Evolutionary conservation across 2,329 filamentous ascomycete species (phyloP), one percentile per base, ranked within the genome.

Genomic region (Pestalotiopsis sp.): DNA sequence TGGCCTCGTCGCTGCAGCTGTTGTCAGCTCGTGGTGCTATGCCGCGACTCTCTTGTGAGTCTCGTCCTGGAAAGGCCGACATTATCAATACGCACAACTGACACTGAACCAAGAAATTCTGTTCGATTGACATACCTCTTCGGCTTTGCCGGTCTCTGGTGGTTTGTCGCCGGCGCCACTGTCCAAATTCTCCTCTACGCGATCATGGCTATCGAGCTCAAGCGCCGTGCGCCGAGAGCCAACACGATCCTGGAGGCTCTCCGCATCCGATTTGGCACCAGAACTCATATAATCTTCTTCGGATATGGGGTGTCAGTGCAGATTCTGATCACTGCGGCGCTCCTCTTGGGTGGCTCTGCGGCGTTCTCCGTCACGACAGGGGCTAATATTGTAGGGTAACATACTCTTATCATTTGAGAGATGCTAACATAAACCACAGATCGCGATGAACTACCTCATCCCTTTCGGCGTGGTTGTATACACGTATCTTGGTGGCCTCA

Each of bases 181-280:
- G 64, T 66, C 13, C 67, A 68, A 57, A 68, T 66, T 30, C 57
- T 66, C 9, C 63, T 68, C n/a, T 68, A 68, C 14, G 69, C 68
- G 35, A 71, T 71, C 61, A 68, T 67, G 60, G 69, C 69, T 20
- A 67, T 71, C 61, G 68, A 70, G 55, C 68, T 69, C 55, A 69
- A 67, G 66, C 62, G 68, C 20, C 44, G 68, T 13, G 68, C 68
- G 7, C 68, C 68, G 1, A 44, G 68, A 17, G 68, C 68, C 26
- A 66, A 69, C 55, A 69, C 68, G 3, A 69, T 69, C 4, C 56
- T 69, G 3, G 65, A 69, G 26, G 68, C 61, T 20, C 30, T 69
- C 5, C 57, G 68, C 9, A 67, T 69, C 17, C 56, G 68, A 1
- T 69, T 69, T 30, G 68, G 68, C 9, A 69, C 68, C 2, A 55